phyloP scores from a whole-genome alignment of 495 filamentous ascomycete species.

The Penicillium coprophilum region DNA sequence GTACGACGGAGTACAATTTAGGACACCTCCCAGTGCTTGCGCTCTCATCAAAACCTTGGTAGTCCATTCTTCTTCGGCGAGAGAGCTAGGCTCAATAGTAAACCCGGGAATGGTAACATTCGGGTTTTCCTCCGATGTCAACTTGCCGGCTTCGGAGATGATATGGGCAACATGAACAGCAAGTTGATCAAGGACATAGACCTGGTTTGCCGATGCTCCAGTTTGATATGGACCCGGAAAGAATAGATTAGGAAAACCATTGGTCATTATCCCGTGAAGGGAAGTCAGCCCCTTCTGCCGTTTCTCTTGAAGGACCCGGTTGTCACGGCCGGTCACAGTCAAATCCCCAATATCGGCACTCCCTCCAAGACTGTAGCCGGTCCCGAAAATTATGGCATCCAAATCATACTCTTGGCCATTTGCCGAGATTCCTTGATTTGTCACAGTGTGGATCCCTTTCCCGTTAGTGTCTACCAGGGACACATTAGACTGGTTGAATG shows the following conservation, averaged over 20 bases:
- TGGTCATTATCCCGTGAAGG: slow-evolving; percentile 45
- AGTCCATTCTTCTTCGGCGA: slow-evolving; percentile 50
- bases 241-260: slow-evolving; percentile 57
- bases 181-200: slow-evolving; percentile 40
- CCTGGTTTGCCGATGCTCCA: slow-evolving; percentile 34
- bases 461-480: slow-evolving; percentile 33
- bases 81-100: slow-evolving; percentile 42
- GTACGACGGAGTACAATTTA: slow-evolving; percentile 58
- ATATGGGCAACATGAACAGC: slow-evolving; percentile 47
- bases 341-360: slow-evolving; percentile 40
- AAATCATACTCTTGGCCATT: slow-evolving; percentile 30
- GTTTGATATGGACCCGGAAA: slow-evolving; percentile 42
- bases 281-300: slow-evolving; percentile 39
- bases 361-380: slow-evolving; percentile 27
- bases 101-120: neutral
- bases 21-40: slow-evolving; percentile 34
- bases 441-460: slow-evolving; percentile 23
- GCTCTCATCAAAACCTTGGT: slow-evolving; percentile 41
- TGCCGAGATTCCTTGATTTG: slow-evolving; percentile 26
- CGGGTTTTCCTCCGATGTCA: neutral
- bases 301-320: slow-evolving; percentile 43
- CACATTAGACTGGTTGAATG: slow-evolving; percentile 32
- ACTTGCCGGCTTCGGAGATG: slow-evolving; percentile 35
- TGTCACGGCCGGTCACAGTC: slow-evolving; percentile 41
- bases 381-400: slow-evolving; percentile 42